Evolutionary conservation across 768 basidiomycete genomes (phyloP), one percentile per base, ranked within the genome.

Genomic region (Rhodocollybia butyracea): DNA sequence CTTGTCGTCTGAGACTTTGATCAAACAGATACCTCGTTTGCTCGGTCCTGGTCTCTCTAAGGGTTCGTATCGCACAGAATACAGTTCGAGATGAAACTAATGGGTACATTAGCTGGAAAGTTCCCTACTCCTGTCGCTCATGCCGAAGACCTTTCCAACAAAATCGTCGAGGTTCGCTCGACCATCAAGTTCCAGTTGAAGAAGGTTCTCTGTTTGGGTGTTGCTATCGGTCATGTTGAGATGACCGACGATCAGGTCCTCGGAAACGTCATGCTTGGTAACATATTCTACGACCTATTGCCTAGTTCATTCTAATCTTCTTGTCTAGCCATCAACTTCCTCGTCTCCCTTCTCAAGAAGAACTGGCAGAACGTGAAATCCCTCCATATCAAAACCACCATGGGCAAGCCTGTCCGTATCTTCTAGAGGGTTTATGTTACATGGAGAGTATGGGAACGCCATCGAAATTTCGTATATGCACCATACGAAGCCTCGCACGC

Each of bases 131-230:
- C 97, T 64, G 85, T 99, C 70, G 88, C 93, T 19, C 92, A 94
- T 72, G 70, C 81, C 29, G 97, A 99, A 68, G 96, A 98, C 74
- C 77, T 99, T 54, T 65, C 67, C 69, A 89, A 85, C 80, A 98
- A 98, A 80, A 79, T 97, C 70, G 85, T 76, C 61, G 97, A 99
- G 74, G 95, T 99, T 63, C 89, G 92, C 70, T 96, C 94, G 63
- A 98, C 96, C 62, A 98, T 99, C 85, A 99, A 98, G 80, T 98
- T 98, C 91, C 96, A 98, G 83, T 85, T 98, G 54, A 98, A 98
- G 85, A 94, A 94, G 80, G 97, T 98, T 57, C 83, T 99, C 56
- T 99, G 97, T 79, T 80, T 99, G 77, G 97, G 94, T 79, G 96
- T 98, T 62, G 97, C 97, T 65, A 90, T 99, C 60, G 97, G 95